Base-by-base conservation (phyloP, 768 basidiomycete genomes). In the Termitomyces sp. region DNA sequence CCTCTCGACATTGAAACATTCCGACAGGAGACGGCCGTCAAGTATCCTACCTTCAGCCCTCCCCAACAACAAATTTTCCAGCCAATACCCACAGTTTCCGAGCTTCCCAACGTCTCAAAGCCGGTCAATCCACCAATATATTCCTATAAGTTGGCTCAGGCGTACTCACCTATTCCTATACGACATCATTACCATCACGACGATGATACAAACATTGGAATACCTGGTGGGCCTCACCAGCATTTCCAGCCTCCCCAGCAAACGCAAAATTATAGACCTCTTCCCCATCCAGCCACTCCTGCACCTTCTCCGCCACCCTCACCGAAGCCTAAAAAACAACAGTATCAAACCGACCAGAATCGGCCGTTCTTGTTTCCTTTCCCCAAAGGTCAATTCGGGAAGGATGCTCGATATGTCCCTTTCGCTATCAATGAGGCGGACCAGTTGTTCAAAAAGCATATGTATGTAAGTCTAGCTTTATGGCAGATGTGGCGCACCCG, bases 391-490 rank as follows among this genome's bases (percentile, higher is more conserved):
- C 77, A 71, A 55, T 76, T 77, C 54, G 76, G 82, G 30, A 79
- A 81, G 51, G 80, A 85, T 57, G 78, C 77, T 24, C 81, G 83
- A 43, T 76, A 91, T n/a, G 92, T 98, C 3, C 97, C 97, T 2
- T 94, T 88, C 69, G 94, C 94, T 4, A 94, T 99, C 58, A 93
- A 94, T 46, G 97, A 99, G 70, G 97, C 97, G 1, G 93, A 96
- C 70, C 84, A 83, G 53, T 79, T 99, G 45, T 98, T 95, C 69
- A 83, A 84, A 61, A 84, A 83, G 61, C 94, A 98, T 67, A 88
- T 96, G 85, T 88, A 97, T 66, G 79, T 98, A 58, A 90, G 92
- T 49, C 76, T 95, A 52, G 83, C 94, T 24, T 74, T 98, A 18
- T 85, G 85, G 75, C 97, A 99, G 74, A 92, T 95, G 85, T 98